phyloP scores from a whole-genome alignment of 768 basidiomycete species.

The Boletus rufocinnamomeus region DNA sequence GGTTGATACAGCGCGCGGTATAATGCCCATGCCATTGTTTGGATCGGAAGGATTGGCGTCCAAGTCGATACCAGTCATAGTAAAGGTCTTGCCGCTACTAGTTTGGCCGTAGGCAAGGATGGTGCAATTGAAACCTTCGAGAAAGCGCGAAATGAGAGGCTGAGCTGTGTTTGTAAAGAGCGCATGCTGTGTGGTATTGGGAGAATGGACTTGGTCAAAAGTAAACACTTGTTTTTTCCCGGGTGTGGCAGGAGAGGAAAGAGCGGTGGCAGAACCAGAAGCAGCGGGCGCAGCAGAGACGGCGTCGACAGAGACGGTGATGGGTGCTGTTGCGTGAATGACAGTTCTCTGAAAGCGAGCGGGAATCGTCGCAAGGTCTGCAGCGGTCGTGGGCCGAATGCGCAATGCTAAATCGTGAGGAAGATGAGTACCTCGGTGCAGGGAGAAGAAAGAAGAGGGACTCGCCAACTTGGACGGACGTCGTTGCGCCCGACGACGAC shows the following conservation, averaged over 20 bases:
- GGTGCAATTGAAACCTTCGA: conserved; percentile 97
- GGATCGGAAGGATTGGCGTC: conserved; percentile 84
- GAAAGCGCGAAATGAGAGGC: conserved; percentile 82
- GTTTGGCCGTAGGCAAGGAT: conserved; percentile 38
- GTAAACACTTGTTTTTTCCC: conserved; percentile 84
- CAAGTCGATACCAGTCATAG: conserved; percentile 95
- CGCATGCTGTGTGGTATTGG: conserved; percentile 80
- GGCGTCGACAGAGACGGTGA: conserved; percentile 82
- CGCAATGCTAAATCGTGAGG: conserved; percentile 65
- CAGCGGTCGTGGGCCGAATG: conserved; percentile 83
- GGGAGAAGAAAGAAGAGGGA: conserved; percentile 18
- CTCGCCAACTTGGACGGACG: conserved; percentile 94
- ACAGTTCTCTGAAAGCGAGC: conserved; percentile 91
- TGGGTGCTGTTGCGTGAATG: conserved; percentile 73
- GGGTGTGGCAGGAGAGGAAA: conserved; percentile 48
- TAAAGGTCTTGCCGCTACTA: conserved; percentile 54
- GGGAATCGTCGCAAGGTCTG: conserved; percentile 86
- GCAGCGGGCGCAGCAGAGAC: conserved; percentile 52
- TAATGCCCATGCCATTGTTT: conserved; percentile 88
- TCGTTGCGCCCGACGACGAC: conserved; percentile 61
- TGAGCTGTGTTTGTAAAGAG: conserved; percentile 85
- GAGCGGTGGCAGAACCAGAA: conserved; percentile 51
- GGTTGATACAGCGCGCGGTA: conserved; percentile 87
- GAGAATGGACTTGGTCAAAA: conserved; percentile 93
- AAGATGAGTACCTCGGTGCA: not conserved